Evolutionary conservation across 768 basidiomycete species (phyloP), one percentile per base, ranked within the genome.

Genomic region (Lactifluus piperatus): DNA sequence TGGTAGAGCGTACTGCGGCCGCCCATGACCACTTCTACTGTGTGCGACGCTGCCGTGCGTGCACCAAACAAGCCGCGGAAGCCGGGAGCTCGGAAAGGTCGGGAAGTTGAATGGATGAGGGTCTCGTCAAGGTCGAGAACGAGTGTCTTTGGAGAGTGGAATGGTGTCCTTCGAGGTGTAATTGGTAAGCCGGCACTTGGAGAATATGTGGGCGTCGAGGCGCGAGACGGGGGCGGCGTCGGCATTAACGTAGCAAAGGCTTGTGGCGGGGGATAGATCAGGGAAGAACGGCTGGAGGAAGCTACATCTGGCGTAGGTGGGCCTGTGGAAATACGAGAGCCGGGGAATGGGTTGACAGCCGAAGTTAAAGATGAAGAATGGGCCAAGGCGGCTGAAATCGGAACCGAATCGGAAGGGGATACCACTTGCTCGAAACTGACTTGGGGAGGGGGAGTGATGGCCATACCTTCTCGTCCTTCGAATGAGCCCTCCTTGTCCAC

Each of bases 111-210:
- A 70, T 99, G 97, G 58, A 98, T 98, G 49, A 99, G 83, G 0
- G 97, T 99, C 75, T 99, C 97, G 71, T 99, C 97, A 52, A 99
- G 78, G 74, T 99, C 97, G 45, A 99, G 83, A 30, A 99, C 94
- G 37, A 99, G 84, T 0, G 94, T 97, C 77, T 99, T 99, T 27
- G 83, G 93, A 32, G 83, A 77, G 66, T 86, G 86, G 63, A 95
- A 87, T 3, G 86, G 84, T 0, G 85, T 81, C 67, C 79, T 84
- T 64, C 82, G 80, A 13, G 78, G 64, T 18, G 71, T 64, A 24
- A 76, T 68, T n/a, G 75, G 71, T 56, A 85, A 81, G 0, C 83
- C 81, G 68, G 49, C 79, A 74, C 52, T 80, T 74, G 20, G 76
- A 72, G 44, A 69, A 41, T 60, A 64, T 52, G 50, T 65, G 30